These are phyloP conservation scores for Globomyces pollinis-pini DNA, from an alignment of 192 early-diverging fungal genomes.

Conservation along the genomic window DNA sequence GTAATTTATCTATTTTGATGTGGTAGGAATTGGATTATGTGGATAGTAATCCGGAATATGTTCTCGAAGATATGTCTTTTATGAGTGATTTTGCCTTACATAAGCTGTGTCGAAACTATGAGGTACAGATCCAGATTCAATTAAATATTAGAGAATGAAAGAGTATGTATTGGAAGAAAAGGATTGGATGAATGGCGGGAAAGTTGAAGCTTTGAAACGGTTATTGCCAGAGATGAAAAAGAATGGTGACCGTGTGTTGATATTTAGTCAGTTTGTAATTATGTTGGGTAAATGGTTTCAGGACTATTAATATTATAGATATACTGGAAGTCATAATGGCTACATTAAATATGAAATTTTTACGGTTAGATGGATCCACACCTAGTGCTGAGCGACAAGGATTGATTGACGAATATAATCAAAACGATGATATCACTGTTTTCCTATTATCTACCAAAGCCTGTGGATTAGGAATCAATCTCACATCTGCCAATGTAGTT, in stretches of 20 bases:
- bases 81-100: conserved; percentile 86
- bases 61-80: conserved; percentile 78
- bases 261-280: conserved; percentile 49
- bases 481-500: conserved; percentile 90
- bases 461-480: conserved; percentile 94
- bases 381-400: conserved; percentile 62
- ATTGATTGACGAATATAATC: conserved; percentile 74
- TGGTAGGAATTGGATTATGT: conserved; percentile 61
- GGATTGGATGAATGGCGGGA: conserved; percentile 66
- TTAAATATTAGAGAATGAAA: conserved; percentile 32
- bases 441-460: conserved; percentile 96
- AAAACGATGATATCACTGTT: conserved; percentile 43
- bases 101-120: conserved; percentile 52
- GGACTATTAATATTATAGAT: no score
- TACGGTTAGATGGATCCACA: conserved; percentile 59
- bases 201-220: conserved; percentile 52
- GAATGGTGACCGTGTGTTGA: conserved; percentile 32
- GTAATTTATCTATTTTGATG: conserved; percentile 10
- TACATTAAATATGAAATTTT: conserved; percentile 23
- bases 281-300: no score
- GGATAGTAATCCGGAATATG: conserved; percentile 63
- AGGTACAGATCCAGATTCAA: no score
- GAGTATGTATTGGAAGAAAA: conserved; percentile 43
- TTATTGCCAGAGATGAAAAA: conserved; percentile 46
- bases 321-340: conserved; percentile 37